Evolutionary conservation across 2,329 filamentous ascomycete genomes (phyloP).

Genomic region (Diplodia sapinea): DNA sequence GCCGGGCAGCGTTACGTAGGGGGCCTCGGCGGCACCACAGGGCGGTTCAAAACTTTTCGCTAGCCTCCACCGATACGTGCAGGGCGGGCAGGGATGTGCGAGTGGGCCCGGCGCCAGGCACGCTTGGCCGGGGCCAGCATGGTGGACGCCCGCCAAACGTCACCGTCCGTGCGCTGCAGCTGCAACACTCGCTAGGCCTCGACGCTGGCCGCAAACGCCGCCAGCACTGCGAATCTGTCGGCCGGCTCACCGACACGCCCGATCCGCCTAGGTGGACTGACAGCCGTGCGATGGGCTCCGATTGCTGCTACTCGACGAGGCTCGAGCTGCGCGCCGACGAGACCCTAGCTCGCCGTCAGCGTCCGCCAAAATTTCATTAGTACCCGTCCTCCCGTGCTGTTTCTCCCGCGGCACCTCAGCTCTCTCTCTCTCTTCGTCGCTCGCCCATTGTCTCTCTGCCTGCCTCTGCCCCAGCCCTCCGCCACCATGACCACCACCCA

Average conservation of each 20-base stretch:
- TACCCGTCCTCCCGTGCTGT: slow-evolving; percentile 14
- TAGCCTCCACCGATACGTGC: not conserved
- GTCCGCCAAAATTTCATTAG: slow-evolving; percentile 22
- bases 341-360: slow-evolving; percentile 12
- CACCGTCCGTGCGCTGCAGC: slow-evolving; percentile 5
- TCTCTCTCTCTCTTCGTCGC: slow-evolving; percentile 29
- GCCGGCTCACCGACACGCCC: slow-evolving; percentile 25
- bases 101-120: slow-evolving; percentile 4
- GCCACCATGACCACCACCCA: slow-evolving; percentile 68
- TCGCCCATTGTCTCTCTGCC: not conserved
- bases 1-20: not conserved
- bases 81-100: not conserved
- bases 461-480: not conserved
- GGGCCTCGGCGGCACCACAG: slow-evolving; percentile 1
- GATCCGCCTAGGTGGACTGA: slow-evolving; percentile 25
- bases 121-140: slow-evolving; percentile 4
- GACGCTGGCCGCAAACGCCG: slow-evolving; percentile 21
- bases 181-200: slow-evolving; percentile 19
- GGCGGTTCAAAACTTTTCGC: slow-evolving; percentile 25
- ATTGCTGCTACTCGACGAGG: not conserved
- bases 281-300: slow-evolving; percentile 15
- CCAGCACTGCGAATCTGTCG: slow-evolving; percentile 11
- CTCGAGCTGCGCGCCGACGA: not conserved
- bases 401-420: slow-evolving; percentile 1
- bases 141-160: not conserved